Base-by-base conservation (phyloP, 177 flowering plant species). In the Tripterygium wilfordii region DNA sequence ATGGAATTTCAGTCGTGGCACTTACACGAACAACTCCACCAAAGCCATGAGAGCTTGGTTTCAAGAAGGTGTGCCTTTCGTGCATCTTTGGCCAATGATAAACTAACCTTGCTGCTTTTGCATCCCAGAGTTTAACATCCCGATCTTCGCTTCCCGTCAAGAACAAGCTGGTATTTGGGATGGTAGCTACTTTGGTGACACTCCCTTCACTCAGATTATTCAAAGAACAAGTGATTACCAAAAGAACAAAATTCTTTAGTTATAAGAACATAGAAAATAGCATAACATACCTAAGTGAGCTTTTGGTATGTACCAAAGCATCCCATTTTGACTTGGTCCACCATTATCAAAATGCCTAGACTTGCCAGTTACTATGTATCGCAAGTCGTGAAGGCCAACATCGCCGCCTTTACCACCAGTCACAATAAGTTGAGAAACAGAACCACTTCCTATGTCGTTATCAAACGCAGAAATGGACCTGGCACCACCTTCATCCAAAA, bases 61-160 rank as follows among this genome's bases (percentile, higher is more conserved):
- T 97, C 61, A 94, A 58, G 64, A 89, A 94, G 2, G 95, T 89
- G 72, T 78, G 97, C 45, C 79, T 77, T 45, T 89, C 99, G 54
- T 94, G 99, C 66, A 94, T 53, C 58, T 74, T 89, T 6, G 85
- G 73, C 99, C 99, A 94, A 54, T 87, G 97, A 59, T 70, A 73
- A 33, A 94, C 74, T 28, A 85, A 56, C 60, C 58, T 72, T 5
- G 88, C 68, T 45, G 60, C 67, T 68, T 78, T 77, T 10, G 89
- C 99, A 77, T 94, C 99, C 96, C 99, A 94, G 53, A 94, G 96
- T 65, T 89, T 94, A 20, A 94, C 90, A 63, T 94, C 97, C 37
- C 97, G 96, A 74, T 94, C 99, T 75, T 87, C 85, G 61, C 99
- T 83, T 61, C 97, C 99, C 1, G 97, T 84, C 51, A 94, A 63